These are phyloP conservation scores for Colletotrichum karsti DNA, from an alignment of 2,329 filamentous ascomycete genomes.

Conservation along the genomic window DNA sequence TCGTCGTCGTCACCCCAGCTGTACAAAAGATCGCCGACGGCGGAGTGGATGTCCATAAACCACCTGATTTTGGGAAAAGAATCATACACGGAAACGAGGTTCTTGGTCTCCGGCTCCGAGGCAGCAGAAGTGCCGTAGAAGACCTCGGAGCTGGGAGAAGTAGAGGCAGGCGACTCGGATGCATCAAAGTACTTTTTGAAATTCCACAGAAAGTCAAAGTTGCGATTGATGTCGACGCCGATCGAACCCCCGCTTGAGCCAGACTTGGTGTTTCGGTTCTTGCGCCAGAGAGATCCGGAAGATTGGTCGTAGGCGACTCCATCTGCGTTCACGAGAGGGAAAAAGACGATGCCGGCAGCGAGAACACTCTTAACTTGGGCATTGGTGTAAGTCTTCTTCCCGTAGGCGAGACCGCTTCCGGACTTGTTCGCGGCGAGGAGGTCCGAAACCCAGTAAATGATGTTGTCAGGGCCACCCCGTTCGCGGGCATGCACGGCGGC, in stretches of 20 bases:
- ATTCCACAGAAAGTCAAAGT: constrained; percentile 68
- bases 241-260: constrained; percentile 34
- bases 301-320: constrained; percentile 61
- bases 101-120: constrained; percentile 59
- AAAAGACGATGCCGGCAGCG: constrained; percentile 59
- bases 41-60: constrained; percentile 61
- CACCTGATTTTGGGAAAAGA: constrained; percentile 54
- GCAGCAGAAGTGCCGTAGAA: constrained; percentile 55
- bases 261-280: constrained; percentile 56
- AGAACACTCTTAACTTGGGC: constrained; percentile 60
- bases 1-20: constrained; percentile 59
- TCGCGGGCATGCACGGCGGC: constrained; percentile 66
- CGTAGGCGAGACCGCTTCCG: constrained; percentile 59
- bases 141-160: constrained; percentile 46
- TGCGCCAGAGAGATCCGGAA: constrained; percentile 61
- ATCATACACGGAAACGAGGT: constrained; percentile 56
- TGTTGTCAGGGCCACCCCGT: constrained; percentile 62
- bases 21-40: constrained; percentile 55
- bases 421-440: constrained; percentile 61
- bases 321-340: constrained; percentile 63
- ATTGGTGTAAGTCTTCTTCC: constrained; percentile 58
- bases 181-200: constrained; percentile 52
- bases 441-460: constrained; percentile 67
- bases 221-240: constrained; percentile 64
- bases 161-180: constrained; percentile 42